Percentiles rank a stretch among this genome's conserved stretches.
phyloP scores from a whole-genome alignment of 192 early-diverging fungal species.

The Tieghemiomyces parasiticus region DNA sequence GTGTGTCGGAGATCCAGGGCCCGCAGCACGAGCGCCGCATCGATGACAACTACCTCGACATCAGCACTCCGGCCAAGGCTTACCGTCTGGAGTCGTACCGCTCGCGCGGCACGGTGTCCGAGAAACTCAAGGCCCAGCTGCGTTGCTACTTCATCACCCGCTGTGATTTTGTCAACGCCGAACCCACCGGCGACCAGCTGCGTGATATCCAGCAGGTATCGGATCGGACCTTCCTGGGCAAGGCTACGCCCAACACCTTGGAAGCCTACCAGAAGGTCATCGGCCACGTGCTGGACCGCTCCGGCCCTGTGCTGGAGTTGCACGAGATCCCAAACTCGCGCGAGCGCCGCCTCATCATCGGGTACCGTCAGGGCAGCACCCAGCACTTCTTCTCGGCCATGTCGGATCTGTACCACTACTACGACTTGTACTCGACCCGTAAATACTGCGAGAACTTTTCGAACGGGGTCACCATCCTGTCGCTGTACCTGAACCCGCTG shows the following conservation, averaged over 20 bases:
- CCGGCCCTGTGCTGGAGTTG: slow-evolving; percentile 90
- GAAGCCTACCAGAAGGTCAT: slow-evolving; percentile 81
- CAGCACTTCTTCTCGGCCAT: slow-evolving; percentile 87
- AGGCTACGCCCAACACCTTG: slow-evolving; percentile 83
- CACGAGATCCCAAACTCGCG: slow-evolving; percentile 76
- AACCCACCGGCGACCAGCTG: slow-evolving; percentile 52
- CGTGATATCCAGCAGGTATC: slow-evolving; percentile 69
- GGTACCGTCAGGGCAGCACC: slow-evolving; percentile 82
- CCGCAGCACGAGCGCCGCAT: slow-evolving; percentile 79
- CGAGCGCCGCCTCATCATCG: slow-evolving; percentile 86
- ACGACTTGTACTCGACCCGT: slow-evolving; percentile 85
- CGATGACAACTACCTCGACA: slow-evolving; percentile 82
- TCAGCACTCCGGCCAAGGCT: slow-evolving; percentile 45
- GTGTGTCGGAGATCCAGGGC: slow-evolving; percentile 71
- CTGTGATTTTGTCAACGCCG: slow-evolving; percentile 78
- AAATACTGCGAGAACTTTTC: slow-evolving; percentile 99
- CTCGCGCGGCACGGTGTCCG: slow-evolving; percentile 84
- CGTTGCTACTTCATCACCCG: slow-evolving; percentile 89
- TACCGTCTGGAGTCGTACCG: slow-evolving; percentile 93
- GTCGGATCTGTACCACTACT: slow-evolving; percentile 97
- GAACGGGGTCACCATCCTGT: slow-evolving; percentile 91
- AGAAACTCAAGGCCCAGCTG: slow-evolving; percentile 68
- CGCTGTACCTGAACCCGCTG: slow-evolving; percentile 76
- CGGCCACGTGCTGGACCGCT: slow-evolving; percentile 63
- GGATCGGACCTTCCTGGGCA: slow-evolving; percentile 86